Evolutionary conservation across 1,284 basidiomycete genomes (phyloP), one percentile per base, ranked within the genome.

Genomic region (Boletellus dicymbophilus): DNA sequence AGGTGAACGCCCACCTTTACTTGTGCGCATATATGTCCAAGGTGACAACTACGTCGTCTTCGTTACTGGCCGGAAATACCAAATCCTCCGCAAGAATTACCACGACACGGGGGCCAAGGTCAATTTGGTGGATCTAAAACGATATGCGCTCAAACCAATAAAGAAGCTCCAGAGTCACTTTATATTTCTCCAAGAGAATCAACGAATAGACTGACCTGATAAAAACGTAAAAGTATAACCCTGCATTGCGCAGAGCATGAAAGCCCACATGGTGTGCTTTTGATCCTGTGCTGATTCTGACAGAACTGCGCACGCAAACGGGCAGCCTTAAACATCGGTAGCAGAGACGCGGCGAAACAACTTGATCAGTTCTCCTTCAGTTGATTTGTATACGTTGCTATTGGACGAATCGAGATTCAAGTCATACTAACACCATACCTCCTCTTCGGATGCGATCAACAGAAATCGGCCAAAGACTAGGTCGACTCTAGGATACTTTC

Each of bases 401-500:
- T 57, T 51, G 10, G 33, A n/a, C n/a, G n/a, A n/a, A n/a, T n/a
- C 57, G 36, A 54, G 27, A 27, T 31, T 48, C 40, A 58, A 36
- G 37, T 61, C 56, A 37, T 54, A 59, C 7, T 57, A 58, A n/a
- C 45, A 50, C 4, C n/a, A n/a, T n/a, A 62, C 40, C 42, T 62
- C 54, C 6, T 57, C 43, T n/a, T 15, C 39, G 30, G 58, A 22
- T 10, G 57, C 57, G 31, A 60, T 3, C n/a, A 58, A 15, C 10
- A 59, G 30, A 45, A 54, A 62, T 13, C 58, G 58, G 12, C 54
- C 49, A 46, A 58, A 54, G 22, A 60, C 21, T 34, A 62, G 28
- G 30, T n/a, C n/a, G n/a, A n/a, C n/a, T n/a, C n/a, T n/a, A n/a
- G n/a, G n/a, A n/a, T n/a, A n/a, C n/a, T n/a, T n/a, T n/a, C n/a